phyloP scores from a whole-genome alignment of 768 basidiomycete species.

The Mycena crocata region DNA sequence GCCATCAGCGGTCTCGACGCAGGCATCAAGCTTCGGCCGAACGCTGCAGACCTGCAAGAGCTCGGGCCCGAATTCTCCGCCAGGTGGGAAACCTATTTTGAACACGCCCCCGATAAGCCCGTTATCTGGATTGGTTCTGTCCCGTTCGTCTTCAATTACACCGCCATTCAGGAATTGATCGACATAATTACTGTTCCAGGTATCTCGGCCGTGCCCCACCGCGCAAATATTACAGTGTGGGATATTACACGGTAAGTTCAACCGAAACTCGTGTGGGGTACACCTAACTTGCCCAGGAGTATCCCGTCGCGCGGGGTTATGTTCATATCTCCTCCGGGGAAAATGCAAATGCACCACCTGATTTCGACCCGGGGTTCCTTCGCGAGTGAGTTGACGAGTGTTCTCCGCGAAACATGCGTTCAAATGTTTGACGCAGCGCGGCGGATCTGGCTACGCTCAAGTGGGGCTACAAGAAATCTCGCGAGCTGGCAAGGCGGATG shows the following conservation, averaged over 20 bases:
- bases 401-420: background rate
- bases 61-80: constrained; percentile 52
- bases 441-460: constrained; percentile 44
- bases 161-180: background rate
- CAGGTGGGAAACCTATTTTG: constrained; percentile 50
- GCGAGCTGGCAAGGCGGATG: constrained; percentile 56
- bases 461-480: constrained; percentile 52
- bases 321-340: constrained; percentile 49
- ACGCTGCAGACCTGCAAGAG: constrained; percentile 44
- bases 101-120: constrained; percentile 50
- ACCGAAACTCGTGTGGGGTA: background rate
- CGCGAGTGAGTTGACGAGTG: constrained; percentile 39
- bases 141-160: constrained; percentile 36
- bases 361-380: constrained; percentile 48
- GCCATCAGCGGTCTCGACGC: constrained; percentile 49
- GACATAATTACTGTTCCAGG: constrained; percentile 32
- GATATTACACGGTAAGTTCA: constrained; percentile 44
- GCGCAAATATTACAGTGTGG: constrained; percentile 39
- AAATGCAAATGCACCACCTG: constrained; percentile 44
- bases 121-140: constrained; percentile 46
- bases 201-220: constrained; percentile 31
- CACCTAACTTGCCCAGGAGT: constrained; percentile 37
- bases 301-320: constrained; percentile 49
- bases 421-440: constrained; percentile 3
- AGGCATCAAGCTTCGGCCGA: constrained; percentile 54